Evolutionary conservation across 345 rosid genomes (phyloP).

Genomic region (Eucalyptus cladocalyx): DNA sequence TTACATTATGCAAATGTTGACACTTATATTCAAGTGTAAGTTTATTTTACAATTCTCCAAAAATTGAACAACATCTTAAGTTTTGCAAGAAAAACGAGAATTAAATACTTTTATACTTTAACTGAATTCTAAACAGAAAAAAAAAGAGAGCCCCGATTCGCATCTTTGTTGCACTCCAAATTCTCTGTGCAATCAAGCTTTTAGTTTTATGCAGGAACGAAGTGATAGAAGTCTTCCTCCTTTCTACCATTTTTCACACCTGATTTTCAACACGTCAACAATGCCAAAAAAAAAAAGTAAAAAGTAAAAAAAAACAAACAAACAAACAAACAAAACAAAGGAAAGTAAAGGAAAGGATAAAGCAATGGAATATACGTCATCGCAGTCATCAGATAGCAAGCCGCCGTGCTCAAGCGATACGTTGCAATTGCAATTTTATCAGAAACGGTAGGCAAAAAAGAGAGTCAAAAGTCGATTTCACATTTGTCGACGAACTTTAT

Average conservation of each 20-base stretch:
- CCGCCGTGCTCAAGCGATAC: not conserved
- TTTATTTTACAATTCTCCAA: not conserved
- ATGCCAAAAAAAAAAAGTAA: not conserved
- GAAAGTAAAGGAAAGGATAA: not conserved
- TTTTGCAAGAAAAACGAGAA: not conserved
- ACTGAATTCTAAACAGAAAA: not conserved
- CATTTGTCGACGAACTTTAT: not conserved
- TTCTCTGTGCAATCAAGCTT: not conserved
- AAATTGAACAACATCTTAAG: not conserved
- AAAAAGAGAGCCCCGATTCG: not conserved
- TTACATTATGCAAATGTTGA: not conserved
- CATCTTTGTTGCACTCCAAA: not conserved
- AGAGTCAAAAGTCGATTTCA: not conserved
- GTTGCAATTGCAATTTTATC: not conserved
- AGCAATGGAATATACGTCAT: not conserved
- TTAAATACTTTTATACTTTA: not conserved
- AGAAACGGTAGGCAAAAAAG: not conserved
- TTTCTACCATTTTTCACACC: not conserved
- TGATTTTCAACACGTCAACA: not conserved
- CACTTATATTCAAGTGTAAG: not conserved
- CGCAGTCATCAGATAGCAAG: not conserved
- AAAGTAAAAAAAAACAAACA: not conserved
- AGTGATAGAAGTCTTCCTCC: not conserved
- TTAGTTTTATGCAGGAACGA: not conserved
- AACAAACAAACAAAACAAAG: too few species aligned